Conservation (phyloP, 2,329 filamentous ascomycete species). For the Arachnopeziza araneosa region DNA sequence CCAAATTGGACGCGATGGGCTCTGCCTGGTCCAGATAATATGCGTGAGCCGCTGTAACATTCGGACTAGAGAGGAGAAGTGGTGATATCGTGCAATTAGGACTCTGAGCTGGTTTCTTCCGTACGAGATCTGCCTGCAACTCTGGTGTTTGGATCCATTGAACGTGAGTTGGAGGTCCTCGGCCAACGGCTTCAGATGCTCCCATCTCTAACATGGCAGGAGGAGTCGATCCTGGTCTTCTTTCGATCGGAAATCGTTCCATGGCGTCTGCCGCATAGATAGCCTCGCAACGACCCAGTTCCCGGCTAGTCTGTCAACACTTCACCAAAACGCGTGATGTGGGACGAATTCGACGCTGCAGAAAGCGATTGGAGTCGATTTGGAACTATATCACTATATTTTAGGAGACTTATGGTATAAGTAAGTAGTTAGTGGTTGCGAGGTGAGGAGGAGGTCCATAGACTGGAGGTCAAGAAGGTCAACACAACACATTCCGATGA, state of each 20-base stretch:
- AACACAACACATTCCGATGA: neutral
- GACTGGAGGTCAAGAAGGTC: neutral
- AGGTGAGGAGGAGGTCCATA: neutral
- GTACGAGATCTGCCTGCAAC: neutral
- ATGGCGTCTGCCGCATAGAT: neutral
- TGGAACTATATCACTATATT: neutral
- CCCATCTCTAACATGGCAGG: neutral
- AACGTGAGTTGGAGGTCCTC: neutral
- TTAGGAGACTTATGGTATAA: neutral
- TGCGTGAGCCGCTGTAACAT: slow-evolving; percentile 22
- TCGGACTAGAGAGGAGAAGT: slow-evolving; percentile 17
- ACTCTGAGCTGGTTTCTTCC: neutral
- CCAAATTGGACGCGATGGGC: slow-evolving; percentile 2
- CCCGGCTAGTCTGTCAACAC: neutral
- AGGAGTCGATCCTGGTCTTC: neutral
- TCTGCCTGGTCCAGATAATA: slow-evolving; percentile 18
- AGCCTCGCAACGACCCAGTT: neutral
- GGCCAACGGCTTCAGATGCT: neutral
- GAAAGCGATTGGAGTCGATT: neutral
- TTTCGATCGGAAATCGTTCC: neutral
- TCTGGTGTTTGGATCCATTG: neutral
- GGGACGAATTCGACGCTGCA: neutral
- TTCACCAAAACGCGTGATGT: neutral
- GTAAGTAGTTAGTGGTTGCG: neutral
- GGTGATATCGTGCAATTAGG: neutral